Evolutionary conservation across 2,329 filamentous ascomycete genomes (phyloP), one percentile per base, ranked within the genome.

Genomic region (Emergomyces pasteurianus): DNA sequence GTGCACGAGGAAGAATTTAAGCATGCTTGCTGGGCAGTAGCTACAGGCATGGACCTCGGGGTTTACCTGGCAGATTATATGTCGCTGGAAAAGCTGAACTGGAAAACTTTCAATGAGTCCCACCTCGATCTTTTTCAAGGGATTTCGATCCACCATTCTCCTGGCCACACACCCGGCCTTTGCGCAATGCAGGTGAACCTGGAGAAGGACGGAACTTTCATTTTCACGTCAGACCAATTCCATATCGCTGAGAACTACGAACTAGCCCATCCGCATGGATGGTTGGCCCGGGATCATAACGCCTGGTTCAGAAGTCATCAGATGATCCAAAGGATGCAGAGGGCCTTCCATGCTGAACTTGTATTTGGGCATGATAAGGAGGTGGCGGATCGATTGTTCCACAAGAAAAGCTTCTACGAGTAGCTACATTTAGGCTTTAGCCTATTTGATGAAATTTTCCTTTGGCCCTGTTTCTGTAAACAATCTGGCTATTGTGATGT

Each of bases 1-100:
- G 75, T 79, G 3, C 78, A 80, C 61, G 78, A 80, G 63, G 72
- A 75, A 60, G 78, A 79, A 59, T 72, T 79, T 65, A 74, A 77
- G 58, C 72, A 76, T 42, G 77, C 77, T 1, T 78, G 74, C 62
- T 79, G 75, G 74, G 73, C 74, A 2, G 71, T 75, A 4, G 77
- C 71, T 3, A 79, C 77, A 0, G 71, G 71, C 0, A 70, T 74
- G 0, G 75, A 78, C 66, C 63, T 67, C 0, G 75, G 75, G 3
- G 70, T 76, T 16, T 78, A 78, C 53, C 63, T 77, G 34, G 63
- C 65, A 1, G 66, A 74, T 60, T 76, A 75, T 53, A 65, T 76
- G 57, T 63, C 67, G 42, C 63, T 77, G 1, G 68, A 71, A 14
- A 67, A 65, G 2, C 62, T 77, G 6, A 78, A 79, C 9, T 78